These are phyloP conservation scores for Penicillium arizonense DNA, from an alignment of 495 filamentous ascomycete genomes.

Conservation along the genomic window DNA sequence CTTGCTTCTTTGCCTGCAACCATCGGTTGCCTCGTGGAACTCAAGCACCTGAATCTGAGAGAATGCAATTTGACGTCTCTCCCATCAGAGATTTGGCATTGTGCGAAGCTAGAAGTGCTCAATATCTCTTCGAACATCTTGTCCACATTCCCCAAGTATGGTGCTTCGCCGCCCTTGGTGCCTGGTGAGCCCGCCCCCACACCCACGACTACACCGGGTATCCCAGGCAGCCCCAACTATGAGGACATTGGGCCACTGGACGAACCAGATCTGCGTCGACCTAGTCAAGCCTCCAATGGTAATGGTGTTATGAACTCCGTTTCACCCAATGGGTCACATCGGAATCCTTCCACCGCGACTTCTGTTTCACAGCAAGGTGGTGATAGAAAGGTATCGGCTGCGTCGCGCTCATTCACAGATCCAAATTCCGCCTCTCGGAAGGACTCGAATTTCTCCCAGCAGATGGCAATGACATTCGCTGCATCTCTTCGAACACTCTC, in stretches of 20 bases:
- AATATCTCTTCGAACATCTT: constrained; percentile 95
- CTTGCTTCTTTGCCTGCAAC: constrained; percentile 78
- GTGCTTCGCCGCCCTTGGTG: constrained; percentile 57
- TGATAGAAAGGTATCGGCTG: constrained; percentile 78
- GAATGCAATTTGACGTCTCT: constrained; percentile 89
- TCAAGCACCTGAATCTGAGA: constrained; percentile 80
- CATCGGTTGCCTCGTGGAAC: constrained; percentile 79
- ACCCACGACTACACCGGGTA: constrained; percentile 48
- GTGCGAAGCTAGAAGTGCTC: constrained; percentile 80
- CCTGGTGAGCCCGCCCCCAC: constrained; percentile 52
- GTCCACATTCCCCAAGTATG: constrained; percentile 82
- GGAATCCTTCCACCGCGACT: constrained; percentile 81
- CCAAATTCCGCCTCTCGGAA: constrained; percentile 69
- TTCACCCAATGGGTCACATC: constrained; percentile 59
- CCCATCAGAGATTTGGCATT: constrained; percentile 91
- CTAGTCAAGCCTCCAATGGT: constrained; percentile 79
- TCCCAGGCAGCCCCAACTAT: constrained; percentile 61
- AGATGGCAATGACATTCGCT: constrained; percentile 79
- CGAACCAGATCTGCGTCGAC: constrained; percentile 63
- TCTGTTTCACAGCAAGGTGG: constrained; percentile 65
- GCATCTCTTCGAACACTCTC: constrained; percentile 78
- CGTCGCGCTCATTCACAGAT: constrained; percentile 64
- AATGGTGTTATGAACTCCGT: constrained; percentile 70
- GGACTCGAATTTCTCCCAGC: constrained; percentile 77
- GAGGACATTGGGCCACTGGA: constrained; percentile 75